Evolutionary conservation across 441 rosid genomes (phyloP).

Genomic region (Adansonia gregorii): DNA sequence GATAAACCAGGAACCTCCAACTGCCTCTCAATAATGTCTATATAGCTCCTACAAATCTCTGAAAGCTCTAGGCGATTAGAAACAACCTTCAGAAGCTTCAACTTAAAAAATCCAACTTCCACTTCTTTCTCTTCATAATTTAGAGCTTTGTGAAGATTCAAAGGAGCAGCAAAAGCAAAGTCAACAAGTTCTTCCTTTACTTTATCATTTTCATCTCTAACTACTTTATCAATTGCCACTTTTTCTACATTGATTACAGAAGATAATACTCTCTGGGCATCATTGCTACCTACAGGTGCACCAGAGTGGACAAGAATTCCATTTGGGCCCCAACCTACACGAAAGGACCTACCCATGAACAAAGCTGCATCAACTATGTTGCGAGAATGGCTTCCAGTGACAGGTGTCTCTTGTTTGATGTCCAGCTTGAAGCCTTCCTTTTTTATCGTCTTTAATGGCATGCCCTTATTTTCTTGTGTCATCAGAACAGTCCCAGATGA

Average conservation of each 20-base stretch:
- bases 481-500: slow-evolving; percentile 68
- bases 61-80: slow-evolving; percentile 67
- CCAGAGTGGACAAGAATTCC: slow-evolving; percentile 92
- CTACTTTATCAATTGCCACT: slow-evolving; percentile 84
- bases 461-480: slow-evolving; percentile 73
- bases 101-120: slow-evolving; percentile 67
- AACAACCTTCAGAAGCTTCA: slow-evolving; percentile 77
- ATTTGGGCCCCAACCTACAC: slow-evolving; percentile 99
- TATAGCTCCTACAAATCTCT: slow-evolving; percentile 80
- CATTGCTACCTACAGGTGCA: slow-evolving; percentile 52
- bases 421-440: slow-evolving; percentile 81
- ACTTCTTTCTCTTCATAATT: slow-evolving; percentile 63
- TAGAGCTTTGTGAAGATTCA: slow-evolving; percentile 73
- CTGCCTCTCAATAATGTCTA: slow-evolving; percentile 80
- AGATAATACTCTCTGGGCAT: slow-evolving; percentile 59
- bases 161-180: slow-evolving; percentile 71
- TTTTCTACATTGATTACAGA: slow-evolving; percentile 79
- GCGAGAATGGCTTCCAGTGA: slow-evolving; percentile 67
- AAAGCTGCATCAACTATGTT: slow-evolving; percentile 93
- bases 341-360: slow-evolving; percentile 96
- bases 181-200: slow-evolving; percentile 73
- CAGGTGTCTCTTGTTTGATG: slow-evolving; percentile 64
- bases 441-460: slow-evolving; percentile 54
- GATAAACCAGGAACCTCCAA: slow-evolving; percentile 79
- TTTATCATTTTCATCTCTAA: slow-evolving; percentile 68